These are phyloP conservation scores for Saccharomycopsis fodiens DNA, from an alignment of 805 yeast species.

Conservation along the genomic window DNA sequence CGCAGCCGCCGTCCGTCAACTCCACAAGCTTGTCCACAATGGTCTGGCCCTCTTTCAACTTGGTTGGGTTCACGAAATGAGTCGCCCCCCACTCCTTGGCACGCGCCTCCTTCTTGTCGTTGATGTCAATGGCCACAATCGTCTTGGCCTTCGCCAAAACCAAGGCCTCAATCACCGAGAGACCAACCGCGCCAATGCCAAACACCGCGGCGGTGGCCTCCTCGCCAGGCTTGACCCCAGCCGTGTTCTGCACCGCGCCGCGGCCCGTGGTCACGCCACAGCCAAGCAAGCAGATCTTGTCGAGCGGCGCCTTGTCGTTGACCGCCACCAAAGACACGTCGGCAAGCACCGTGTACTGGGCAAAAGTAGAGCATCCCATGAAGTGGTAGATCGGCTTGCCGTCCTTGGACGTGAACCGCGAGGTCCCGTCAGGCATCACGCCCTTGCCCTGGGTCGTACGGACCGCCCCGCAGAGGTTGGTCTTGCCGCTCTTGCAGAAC, in stretches of 20 bases:
- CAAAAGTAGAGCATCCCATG: constrained; percentile 97
- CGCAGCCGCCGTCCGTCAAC: constrained; percentile 95
- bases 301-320: constrained; percentile 67
- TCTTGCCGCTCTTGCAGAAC: constrained; percentile 90
- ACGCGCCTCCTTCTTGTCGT: constrained; percentile 79
- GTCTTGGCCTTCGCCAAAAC: constrained; percentile 69
- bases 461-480: constrained; percentile 91
- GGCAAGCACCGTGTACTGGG: constrained; percentile 96
- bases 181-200: constrained; percentile 97
- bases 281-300: constrained; percentile 86
- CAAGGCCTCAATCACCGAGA: constrained; percentile 95
- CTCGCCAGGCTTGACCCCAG: constrained; percentile 83
- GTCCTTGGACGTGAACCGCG: constrained; percentile 70
- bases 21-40: constrained; percentile 79
- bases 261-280: constrained; percentile 99
- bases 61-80: constrained; percentile 77
- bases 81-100: constrained; percentile 90
- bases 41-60: constrained; percentile 61
- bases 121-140: constrained; percentile 82
- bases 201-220: constrained; percentile 75
- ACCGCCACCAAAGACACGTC: constrained; percentile 95
- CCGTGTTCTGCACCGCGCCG: constrained; percentile 95
- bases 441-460: constrained; percentile 98
- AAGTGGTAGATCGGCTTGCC: constrained; percentile 85
- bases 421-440: constrained; percentile 97